These are phyloP conservation scores for Mucor saturninus DNA, from an alignment of 371 early-diverging fungal species.

Conservation along the genomic window DNA sequence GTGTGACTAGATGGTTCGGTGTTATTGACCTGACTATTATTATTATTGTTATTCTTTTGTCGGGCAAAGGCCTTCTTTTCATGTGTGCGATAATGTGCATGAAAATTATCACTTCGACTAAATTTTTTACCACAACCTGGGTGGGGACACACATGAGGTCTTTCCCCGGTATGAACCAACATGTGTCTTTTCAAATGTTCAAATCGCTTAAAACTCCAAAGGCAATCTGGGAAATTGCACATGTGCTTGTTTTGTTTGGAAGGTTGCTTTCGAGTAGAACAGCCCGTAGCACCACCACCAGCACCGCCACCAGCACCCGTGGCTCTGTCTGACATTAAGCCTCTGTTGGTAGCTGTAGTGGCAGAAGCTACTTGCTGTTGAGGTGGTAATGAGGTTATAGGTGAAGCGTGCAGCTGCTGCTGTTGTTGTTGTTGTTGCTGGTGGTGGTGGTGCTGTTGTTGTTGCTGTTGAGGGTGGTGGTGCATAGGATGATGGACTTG, in stretches of 20 bases:
- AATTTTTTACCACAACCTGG: conserved; percentile 76
- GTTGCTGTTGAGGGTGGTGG: conserved; percentile 9
- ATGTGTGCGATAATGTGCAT: conserved; percentile 65
- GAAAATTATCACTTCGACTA: conserved; percentile 78
- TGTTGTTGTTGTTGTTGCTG: conserved; percentile 14
- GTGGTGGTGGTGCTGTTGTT: conserved; percentile 14
- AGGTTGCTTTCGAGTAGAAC: conserved; percentile 37
- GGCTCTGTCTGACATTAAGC: background rate
- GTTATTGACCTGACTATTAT: conserved; percentile 15
- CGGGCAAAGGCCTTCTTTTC: conserved; percentile 44
- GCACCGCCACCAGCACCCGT: too few relatives aligned
- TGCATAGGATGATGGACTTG: conserved; percentile 8
- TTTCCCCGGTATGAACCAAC: conserved; percentile 71
- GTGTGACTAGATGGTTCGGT: background rate
- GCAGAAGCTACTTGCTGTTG: conserved; percentile 4
- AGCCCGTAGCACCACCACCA: background rate
- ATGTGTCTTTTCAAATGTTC: conserved; percentile 88
- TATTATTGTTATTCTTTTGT: conserved; percentile 24
- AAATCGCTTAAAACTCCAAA: conserved; percentile 76
- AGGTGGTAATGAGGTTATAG: conserved; percentile 17
- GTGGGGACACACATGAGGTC: conserved; percentile 70
- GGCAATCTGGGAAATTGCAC: conserved; percentile 60
- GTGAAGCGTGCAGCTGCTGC: conserved; percentile 7
- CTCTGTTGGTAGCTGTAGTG: conserved; percentile 8
- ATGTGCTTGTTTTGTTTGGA: conserved; percentile 55